phyloP scores from a whole-genome alignment of 1,284 basidiomycete species.

The Pterulicium gracile region DNA sequence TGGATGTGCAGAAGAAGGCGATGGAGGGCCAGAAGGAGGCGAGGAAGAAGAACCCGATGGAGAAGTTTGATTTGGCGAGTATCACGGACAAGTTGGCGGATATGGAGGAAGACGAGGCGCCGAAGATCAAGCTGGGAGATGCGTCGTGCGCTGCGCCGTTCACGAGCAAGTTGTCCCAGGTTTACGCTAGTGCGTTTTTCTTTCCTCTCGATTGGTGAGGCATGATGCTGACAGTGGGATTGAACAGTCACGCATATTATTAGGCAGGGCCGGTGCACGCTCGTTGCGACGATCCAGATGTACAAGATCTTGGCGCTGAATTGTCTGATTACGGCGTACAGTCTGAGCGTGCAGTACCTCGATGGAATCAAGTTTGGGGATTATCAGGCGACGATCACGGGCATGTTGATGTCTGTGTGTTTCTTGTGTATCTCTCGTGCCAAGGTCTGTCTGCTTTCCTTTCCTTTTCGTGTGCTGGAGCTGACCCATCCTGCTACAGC shows the following conservation, averaged over 20 bases:
- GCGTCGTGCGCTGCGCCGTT: slow-evolving; percentile 95
- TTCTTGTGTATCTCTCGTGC: slow-evolving; percentile 95
- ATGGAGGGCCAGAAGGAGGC: slow-evolving; percentile 52
- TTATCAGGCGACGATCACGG: slow-evolving; percentile 87
- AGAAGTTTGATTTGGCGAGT: slow-evolving; percentile 83
- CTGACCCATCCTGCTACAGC: slow-evolving; percentile 31
- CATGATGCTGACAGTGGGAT: not conserved
- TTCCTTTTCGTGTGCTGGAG: slow-evolving; percentile 1
- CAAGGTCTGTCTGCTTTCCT: slow-evolving; percentile 47
- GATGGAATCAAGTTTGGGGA: slow-evolving; percentile 98
- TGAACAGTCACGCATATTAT: slow-evolving; percentile 88
- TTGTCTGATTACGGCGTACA: slow-evolving; percentile 93
- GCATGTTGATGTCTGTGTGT: slow-evolving; percentile 95
- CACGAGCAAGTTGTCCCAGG: slow-evolving; percentile 91
- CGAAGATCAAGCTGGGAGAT: slow-evolving; percentile 95
- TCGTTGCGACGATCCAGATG: slow-evolving; percentile 97
- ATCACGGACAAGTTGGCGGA: slow-evolving; percentile 88
- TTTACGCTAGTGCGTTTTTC: slow-evolving; percentile 68
- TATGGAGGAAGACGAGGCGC: slow-evolving; percentile 89
- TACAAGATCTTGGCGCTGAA: slow-evolving; percentile 97
- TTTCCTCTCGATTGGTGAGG: not conserved
- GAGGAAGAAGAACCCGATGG: slow-evolving; percentile 77
- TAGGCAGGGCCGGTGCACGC: slow-evolving; percentile 90
- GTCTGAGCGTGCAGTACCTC: slow-evolving; percentile 89
- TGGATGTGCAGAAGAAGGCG: slow-evolving; percentile 80